Base-by-base conservation (phyloP, 2,329 filamentous ascomycete genomes). In the Diaporthe velutina region DNA sequence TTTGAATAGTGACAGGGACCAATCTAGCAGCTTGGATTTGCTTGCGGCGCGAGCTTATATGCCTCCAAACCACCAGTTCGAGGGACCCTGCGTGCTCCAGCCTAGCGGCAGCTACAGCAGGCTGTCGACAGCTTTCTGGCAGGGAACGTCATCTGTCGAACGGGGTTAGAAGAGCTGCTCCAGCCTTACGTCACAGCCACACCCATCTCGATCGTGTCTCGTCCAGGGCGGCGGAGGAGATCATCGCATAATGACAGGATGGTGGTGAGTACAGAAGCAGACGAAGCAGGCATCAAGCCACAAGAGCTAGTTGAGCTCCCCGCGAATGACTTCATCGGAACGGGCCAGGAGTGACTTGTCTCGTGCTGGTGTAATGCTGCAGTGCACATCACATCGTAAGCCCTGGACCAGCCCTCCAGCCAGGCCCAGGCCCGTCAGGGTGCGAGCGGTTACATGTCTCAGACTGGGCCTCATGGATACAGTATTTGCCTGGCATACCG, bases 251-350 rank as follows among this genome's bases (percentile, higher is more conserved):
- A 66, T 22, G 61, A 50, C 45, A 58, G 72, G 30, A 52, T 68
- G 45, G 48, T 64, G 52, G 48, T 66, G 35, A 55, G 55, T 38
- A 60, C 73, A 61, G 73, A 64, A 40, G 57, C 35, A 71, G 67
- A 57, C 6, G 38, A 19, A 50, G 40, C 72, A 74, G 67, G 73
- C 74, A 66, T 68, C 70, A 60, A 72, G 70, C 67, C 55, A 70
- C 74, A 71, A 45, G 67, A 58, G 67, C 67, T 40, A 70, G 42
- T 22, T 5, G 40, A 33, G 54, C 38, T 70, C 25, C 58, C 40
- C 70, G 57, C 48, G 68, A 35, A 77, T 77, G 76, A 77, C 75
- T 76, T 77, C 76, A 77, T 77, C 58, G 57, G 10, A 17, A 52
- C n/a, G 35, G 22, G 38, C 40, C 42, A 48, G 45, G 38, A 35